These are phyloP conservation scores for Phaeolepiota aurea DNA, from an alignment of 768 basidiomycete genomes.

Conservation along the genomic window DNA sequence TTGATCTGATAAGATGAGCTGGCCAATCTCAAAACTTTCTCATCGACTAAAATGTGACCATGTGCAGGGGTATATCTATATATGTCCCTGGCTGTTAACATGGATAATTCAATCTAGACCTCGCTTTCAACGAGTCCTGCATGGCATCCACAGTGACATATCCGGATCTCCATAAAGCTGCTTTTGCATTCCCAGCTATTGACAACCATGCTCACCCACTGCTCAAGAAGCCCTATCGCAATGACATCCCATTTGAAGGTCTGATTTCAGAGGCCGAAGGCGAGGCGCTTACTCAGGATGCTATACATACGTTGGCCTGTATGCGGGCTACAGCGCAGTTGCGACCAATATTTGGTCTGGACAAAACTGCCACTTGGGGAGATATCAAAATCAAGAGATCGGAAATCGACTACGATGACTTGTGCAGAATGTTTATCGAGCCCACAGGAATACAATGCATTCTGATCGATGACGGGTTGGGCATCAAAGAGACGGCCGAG, in stretches of 20 bases:
- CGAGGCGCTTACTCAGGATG: conserved; percentile 39
- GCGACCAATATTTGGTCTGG: conserved; percentile 37
- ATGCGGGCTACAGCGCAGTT: conserved; percentile 51
- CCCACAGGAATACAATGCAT: conserved; percentile 56
- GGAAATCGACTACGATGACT: conserved; percentile 38
- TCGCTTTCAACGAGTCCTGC: background rate
- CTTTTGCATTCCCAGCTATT: conserved; percentile 43
- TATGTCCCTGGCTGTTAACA: too few species aligned
- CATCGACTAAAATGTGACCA: too few species aligned
- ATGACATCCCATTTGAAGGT: conserved; percentile 49
- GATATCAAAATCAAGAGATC: conserved; percentile 41
- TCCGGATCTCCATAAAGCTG: conserved; percentile 17
- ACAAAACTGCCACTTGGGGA: conserved; percentile 41
- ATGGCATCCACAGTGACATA: conserved; percentile 3
- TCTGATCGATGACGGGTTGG: conserved; percentile 68
- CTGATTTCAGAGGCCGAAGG: conserved; percentile 58
- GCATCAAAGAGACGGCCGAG: conserved; percentile 38
- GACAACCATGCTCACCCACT: conserved; percentile 81
- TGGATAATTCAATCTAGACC: background rate
- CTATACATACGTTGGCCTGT: conserved; percentile 49
- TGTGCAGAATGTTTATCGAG: conserved; percentile 50
- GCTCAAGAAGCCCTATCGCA: conserved; percentile 35
- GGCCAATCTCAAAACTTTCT: background rate
- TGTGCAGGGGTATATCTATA: too few species aligned
- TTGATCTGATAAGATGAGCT: conserved; percentile 15